Percentiles rank a stretch among this genome's conserved stretches.
Conservation (phyloP, 106 monocot genomes). For the Dactylorhiza incarnata region DNA sequence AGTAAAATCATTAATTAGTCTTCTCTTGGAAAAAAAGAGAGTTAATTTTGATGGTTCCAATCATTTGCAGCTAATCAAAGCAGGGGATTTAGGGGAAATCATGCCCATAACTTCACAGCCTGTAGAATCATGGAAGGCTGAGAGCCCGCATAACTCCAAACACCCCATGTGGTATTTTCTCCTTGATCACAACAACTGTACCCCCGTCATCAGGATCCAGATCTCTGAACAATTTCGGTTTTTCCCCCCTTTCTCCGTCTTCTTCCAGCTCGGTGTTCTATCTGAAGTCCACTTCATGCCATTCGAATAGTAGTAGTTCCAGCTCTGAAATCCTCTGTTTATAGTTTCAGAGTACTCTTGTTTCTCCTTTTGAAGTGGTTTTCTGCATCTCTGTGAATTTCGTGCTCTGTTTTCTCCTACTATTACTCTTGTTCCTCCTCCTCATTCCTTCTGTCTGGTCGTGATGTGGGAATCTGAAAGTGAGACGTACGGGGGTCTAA, state of each 20-base stretch:
- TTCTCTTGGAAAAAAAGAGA: neutral
- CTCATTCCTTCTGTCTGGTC: too few species aligned
- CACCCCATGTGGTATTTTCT: constrained; percentile 37
- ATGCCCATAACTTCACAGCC: constrained; percentile 36
- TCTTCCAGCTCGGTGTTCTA: too few species aligned
- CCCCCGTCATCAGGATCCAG: constrained; percentile 7
- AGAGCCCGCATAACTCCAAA: constrained; percentile 22
- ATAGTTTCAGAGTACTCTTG: neutral
- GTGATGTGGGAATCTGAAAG: constrained; percentile 88
- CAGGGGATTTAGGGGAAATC: neutral
- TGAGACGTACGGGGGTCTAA: constrained; percentile 21
- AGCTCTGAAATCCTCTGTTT: neutral
- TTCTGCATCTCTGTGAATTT: neutral
- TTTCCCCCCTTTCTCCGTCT: neutral
- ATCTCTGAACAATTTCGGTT: neutral
- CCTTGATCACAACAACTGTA: neutral
- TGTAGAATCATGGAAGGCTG: constrained; percentile 24
- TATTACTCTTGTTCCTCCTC: neutral
- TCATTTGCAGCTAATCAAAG: neutral
- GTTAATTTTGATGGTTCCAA: neutral
- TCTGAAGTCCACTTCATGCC: neutral
- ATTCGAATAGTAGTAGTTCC: neutral
- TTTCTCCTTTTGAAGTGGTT: neutral
- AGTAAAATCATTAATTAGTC: neutral
- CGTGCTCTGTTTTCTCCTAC: neutral